Conservation (phyloP, 495 filamentous ascomycete genomes). For the Trichocladium uniseriatum region DNA sequence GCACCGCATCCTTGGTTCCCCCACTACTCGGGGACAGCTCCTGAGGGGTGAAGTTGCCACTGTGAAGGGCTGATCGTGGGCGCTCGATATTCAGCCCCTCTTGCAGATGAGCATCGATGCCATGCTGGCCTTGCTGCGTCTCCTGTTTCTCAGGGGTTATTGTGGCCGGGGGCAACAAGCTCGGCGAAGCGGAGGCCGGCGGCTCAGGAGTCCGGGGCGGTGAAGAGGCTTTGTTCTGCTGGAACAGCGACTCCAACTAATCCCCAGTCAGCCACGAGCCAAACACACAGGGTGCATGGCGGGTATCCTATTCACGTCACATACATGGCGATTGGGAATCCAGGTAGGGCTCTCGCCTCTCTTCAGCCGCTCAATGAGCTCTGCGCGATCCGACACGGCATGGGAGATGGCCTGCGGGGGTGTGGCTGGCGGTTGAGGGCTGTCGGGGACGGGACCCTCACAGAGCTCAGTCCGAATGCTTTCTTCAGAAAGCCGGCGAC, state of each 20-base stretch:
- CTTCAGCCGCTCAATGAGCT: conserved; percentile 81
- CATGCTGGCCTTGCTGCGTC: conserved; percentile 6
- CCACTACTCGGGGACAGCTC: conserved; percentile 19
- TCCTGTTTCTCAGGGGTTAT: conserved; percentile 36
- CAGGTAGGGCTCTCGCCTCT: conserved; percentile 68
- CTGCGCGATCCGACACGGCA: conserved; percentile 50
- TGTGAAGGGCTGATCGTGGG: conserved; percentile 79
- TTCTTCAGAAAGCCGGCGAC: conserved; percentile 37
- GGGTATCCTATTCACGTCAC: no score
- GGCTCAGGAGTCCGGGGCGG: conserved; percentile 31
- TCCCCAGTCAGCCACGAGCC: background rate
- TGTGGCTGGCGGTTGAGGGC: conserved; percentile 23
- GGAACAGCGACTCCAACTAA: conserved; percentile 34
- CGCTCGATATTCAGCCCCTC: conserved; percentile 61
- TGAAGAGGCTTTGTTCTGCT: conserved; percentile 18
- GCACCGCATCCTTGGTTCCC: background rate
- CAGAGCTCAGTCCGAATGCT: conserved; percentile 49
- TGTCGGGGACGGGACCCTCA: conserved; percentile 44
- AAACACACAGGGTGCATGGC: background rate
- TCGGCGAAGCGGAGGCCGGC: conserved; percentile 25
- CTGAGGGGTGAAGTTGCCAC: conserved; percentile 74
- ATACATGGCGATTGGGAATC: conserved; percentile 57
- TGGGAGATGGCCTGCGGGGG: conserved; percentile 22
- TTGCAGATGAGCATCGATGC: conserved; percentile 22
- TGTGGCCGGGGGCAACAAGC: conserved; percentile 30